Evolutionary conservation across 2,329 filamentous ascomycete species (phyloP), one percentile per base, ranked within the genome.

Genomic region (Botrytis tulipae): DNA sequence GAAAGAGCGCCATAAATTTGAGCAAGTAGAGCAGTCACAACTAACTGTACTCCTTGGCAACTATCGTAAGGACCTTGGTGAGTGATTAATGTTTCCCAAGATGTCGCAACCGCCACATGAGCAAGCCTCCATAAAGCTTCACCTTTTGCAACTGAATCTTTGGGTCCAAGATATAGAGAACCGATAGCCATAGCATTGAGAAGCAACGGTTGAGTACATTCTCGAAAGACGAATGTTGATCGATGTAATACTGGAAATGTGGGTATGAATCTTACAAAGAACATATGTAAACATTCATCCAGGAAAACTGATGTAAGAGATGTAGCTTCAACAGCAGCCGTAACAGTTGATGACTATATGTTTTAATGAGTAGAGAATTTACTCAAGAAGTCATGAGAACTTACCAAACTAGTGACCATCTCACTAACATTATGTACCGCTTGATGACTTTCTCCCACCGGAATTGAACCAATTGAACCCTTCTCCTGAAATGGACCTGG

Each of bases 221-320:
- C 83, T 61, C 82, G 80, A 71, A 84, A 84, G 2, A 84, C 80
- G 40, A 85, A 85, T 0, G 83, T 85, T 46, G 83, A 81, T 73
- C 82, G 79, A 77, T 85, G 83, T 25, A 85, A 76, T n/a, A 85
- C 79, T 8, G 83, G 84, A 71, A 85, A 85, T 1, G 83, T 84
- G 4, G 84, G 84, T 40, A 84, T 84, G 73, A 85, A 84, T 25
- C 83, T 81, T 22, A 81, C 80, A 72, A 85, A 85, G 77, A 85
- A 85, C 83, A 85, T 84, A 73, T 85, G 84, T 25, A 85, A 76
- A 75, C 83, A 84, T 75, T 84, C 83, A 71, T 85, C 84, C 12
- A 85, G 78, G 54, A 85, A 85, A 32, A 84, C 82, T 0, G 84
- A 85, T 32, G 82, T 85, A 29, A 85, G 81, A 3, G 82, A 84